Evolutionary conservation across 2,329 filamentous ascomycete genomes (phyloP), one percentile per base, ranked within the genome.

Genomic region (Cladorrhinum sp.): DNA sequence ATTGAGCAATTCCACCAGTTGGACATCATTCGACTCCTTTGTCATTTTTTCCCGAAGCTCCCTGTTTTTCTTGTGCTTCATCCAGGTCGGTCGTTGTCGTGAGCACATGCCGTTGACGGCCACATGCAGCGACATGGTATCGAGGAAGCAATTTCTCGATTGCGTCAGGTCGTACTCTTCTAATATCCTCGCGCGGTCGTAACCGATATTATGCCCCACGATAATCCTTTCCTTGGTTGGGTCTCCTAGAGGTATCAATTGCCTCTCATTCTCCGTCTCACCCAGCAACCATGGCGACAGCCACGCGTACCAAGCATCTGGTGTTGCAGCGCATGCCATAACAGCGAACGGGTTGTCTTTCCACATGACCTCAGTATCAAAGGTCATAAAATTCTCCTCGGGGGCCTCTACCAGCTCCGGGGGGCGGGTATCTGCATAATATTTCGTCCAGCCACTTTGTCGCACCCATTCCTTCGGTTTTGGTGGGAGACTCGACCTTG

Each of bases 31-130:
- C 2, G 87, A 88, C 58, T 91, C 84, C 54, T 81, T 87, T 4
- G 90, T 85, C 53, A 94, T 86, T 70, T 88, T 90, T 64, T 97
- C 93, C 55, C 91, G 82, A 51, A 94, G 70, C 71, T 98, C 94
- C 61, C 89, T 84, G 66, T 89, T 92, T 77, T 99, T 99, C 72
- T 92, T 90, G 74, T 96, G 91, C 73, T 91, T 96, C 88, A 97
- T 92, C 95, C 95, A 99, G 0, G 91, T 96, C 8, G 96, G 95
- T 55, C 95, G 85, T 74, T 99, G 95, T 66, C 90, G 88, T 21
- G 95, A 98, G 75, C 95, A 99, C 95, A 99, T 99, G 64, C 95
- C 95, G 72, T 99, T 99, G 23, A 96, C 94, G 2, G 96, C 96
- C 7, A 96, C 94, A 73, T 99, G 95, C 20, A 99, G 79, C 1